Evolutionary conservation across 192 early-diverging fungal genomes (phyloP).

Genomic region (Coemansia sp.): DNA sequence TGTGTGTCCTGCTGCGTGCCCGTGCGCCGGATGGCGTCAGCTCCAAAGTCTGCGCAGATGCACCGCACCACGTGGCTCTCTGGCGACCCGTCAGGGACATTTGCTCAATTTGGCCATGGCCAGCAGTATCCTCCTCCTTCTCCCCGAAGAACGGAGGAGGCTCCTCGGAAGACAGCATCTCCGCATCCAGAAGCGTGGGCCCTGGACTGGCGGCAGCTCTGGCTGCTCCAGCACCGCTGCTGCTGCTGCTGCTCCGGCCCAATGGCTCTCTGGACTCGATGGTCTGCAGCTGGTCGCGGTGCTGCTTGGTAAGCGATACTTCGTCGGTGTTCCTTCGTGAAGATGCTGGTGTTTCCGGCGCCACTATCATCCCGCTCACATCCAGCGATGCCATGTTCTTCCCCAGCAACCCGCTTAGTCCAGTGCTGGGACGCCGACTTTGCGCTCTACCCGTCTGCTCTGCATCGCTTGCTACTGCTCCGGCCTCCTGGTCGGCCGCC

Average conservation of each 20-base stretch:
- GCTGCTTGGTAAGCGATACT: conserved; percentile 19
- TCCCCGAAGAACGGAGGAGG: conserved; percentile 30
- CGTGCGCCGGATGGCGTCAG: neutral
- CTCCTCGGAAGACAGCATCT: conserved; percentile 25
- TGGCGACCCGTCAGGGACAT: conserved; percentile 17
- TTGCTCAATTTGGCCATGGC: conserved; percentile 9
- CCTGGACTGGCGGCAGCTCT: neutral
- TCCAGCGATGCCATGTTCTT: neutral
- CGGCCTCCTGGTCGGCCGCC: neutral
- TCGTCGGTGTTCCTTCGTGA: conserved; percentile 46
- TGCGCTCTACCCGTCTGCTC: no score
- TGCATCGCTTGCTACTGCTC: no score
- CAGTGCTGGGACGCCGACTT: no score
- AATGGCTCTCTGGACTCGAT: neutral
- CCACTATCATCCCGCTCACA: neutral
- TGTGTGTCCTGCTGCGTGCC: conserved; percentile 6
- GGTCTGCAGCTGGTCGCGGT: conserved; percentile 19
- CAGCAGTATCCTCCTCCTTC: neutral
- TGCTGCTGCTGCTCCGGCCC: neutral
- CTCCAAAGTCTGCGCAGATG: neutral
- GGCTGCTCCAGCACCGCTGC: neutral
- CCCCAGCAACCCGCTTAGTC: no score
- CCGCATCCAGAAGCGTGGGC: conserved; percentile 16
- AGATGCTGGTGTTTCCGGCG: conserved; percentile 35
- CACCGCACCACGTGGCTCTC: conserved; percentile 19